Base-by-base conservation (phyloP, 306 rosid species). In the Comarum palustre region DNA sequence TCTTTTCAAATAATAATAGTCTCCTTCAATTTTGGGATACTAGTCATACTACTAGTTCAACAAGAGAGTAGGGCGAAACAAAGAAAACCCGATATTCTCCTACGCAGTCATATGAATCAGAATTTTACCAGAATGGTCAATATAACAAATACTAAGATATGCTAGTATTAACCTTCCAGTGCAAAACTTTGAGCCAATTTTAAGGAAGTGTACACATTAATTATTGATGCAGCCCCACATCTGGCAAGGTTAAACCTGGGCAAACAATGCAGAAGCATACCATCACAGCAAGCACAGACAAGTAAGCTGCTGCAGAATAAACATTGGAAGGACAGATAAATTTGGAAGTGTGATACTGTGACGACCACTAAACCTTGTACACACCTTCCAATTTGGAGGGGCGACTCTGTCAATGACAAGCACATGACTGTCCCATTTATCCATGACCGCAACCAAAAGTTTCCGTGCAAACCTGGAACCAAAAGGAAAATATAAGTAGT, bases 371-470 rank as follows among this genome's bases (percentile, higher is more conserved):
- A 50, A 78, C 60, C 64, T 14, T 59, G 50, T 59, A 54, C 63
- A 46, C 46, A 93, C 98, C 96, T 93, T 89, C 98, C 98, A 93
- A 85, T 80, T 87, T 71, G 86, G 78, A 71, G 98, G 98, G 80
- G 81, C 86, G 62, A 91, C 81, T 75, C 84, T 84, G 78, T 89
- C 88, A 70, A 93, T 93, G 66, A 77, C 78, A 42, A 62, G 73
- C 71, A 86, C 94, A 58, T 91, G 88, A 54, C 77, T 73, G 60
- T 91, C 98, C 98, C 98, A 93, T 75, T 66, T 83, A 58, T 90
- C 96, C 82, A 68, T 73, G 64, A 91, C 93, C 9, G 97, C 96
- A 87, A 88, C 92, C 84, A 94, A 79, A 69, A 94, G 82, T 75
- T 91, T 91, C 85, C 89, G 87, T 0, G 96, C 80, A 47, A 93